phyloP scores from a whole-genome alignment of 2,329 filamentous ascomycete species.

The Ustulina deusta region DNA sequence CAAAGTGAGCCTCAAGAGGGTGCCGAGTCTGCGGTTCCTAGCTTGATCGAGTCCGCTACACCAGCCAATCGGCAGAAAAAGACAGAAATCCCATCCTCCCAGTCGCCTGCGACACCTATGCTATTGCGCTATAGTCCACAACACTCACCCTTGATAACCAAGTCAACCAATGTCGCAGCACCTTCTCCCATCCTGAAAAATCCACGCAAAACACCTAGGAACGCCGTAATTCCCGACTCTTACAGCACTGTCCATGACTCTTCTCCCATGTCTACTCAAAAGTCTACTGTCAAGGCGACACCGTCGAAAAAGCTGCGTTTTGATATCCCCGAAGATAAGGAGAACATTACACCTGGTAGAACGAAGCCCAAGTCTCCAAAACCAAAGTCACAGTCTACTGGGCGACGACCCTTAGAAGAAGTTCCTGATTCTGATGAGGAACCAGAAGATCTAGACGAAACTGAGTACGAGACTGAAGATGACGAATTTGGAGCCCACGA shows the following conservation, averaged over 20 bases:
- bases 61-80: slow-evolving; percentile 45
- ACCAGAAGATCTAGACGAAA: slow-evolving; percentile 41
- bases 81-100: slow-evolving; percentile 49
- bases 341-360: slow-evolving; percentile 52
- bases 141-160: slow-evolving; percentile 46
- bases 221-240: slow-evolving; percentile 48
- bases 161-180: slow-evolving; percentile 44
- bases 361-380: slow-evolving; percentile 51
- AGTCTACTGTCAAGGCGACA: slow-evolving; percentile 41
- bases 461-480: slow-evolving; percentile 44
- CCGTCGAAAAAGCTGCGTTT: slow-evolving; percentile 48
- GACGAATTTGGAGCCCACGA: slow-evolving; percentile 36
- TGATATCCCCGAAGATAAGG: slow-evolving; percentile 50
- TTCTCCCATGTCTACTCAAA: slow-evolving; percentile 42
- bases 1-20: slow-evolving; percentile 19
- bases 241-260: slow-evolving; percentile 48
- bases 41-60: slow-evolving; percentile 43
- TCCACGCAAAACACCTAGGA: slow-evolving; percentile 41
- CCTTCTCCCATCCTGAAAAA: slow-evolving; percentile 43
- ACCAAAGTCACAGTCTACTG: slow-evolving; percentile 37
- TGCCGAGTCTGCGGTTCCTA: slow-evolving; percentile 40
- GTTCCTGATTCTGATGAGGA: slow-evolving; percentile 50
- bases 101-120: slow-evolving; percentile 48
- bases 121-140: slow-evolving; percentile 42
- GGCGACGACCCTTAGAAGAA: slow-evolving; percentile 46